Evolutionary conservation across 441 rosid species (phyloP), one percentile per base, ranked within the genome.

Genomic region (Syzygium syzygioides): DNA sequence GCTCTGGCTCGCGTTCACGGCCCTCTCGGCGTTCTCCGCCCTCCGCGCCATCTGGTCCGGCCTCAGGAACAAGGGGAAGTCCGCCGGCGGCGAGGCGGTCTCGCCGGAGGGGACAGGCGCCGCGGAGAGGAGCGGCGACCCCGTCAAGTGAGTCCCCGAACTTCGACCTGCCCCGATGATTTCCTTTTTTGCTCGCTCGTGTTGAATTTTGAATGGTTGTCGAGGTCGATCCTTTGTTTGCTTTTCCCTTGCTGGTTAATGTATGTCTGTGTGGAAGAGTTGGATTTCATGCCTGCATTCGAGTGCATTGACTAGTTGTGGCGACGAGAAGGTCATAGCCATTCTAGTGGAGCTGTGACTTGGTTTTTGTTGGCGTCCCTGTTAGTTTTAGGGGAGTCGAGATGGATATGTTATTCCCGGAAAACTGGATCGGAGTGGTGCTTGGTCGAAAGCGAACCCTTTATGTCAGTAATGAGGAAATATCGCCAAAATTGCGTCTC

Each of bases 1-100:
- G 25, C 95, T 98, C 57, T 98, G 99, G 99, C 92, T 98, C 79
- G 99, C 99, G 83, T 93, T 96, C 89, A 96, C 99, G 9, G 99
- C 99, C 86, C 95, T 98, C 71, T 98, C 99, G 1, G 98, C 95
- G 26, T 95, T 98, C 93, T 95, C 99, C 25, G 95, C 95, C 86
- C 95, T 95, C 90, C 96, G 99, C 55, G 94, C 98, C 66, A 59
- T 98, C 45, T 93, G 98, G 98, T 94, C 93, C 68, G 95, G 95
- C 91, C 93, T 93, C 79, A 92, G 90, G 79, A 87, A 92, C 34
- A 94, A 90, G 88, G 91, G 90, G 57, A 85, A 89, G 50, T 94
- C 94, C 91, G 94, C 94, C 4, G 71, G 90, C 4, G 71, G 90
- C 18, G 18, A 23, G 50, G 57, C 89, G 1, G 48, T 87, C 18